Base-by-base conservation (phyloP, 352 stramenopile species). In the Saprolegnia parasitica region DNA sequence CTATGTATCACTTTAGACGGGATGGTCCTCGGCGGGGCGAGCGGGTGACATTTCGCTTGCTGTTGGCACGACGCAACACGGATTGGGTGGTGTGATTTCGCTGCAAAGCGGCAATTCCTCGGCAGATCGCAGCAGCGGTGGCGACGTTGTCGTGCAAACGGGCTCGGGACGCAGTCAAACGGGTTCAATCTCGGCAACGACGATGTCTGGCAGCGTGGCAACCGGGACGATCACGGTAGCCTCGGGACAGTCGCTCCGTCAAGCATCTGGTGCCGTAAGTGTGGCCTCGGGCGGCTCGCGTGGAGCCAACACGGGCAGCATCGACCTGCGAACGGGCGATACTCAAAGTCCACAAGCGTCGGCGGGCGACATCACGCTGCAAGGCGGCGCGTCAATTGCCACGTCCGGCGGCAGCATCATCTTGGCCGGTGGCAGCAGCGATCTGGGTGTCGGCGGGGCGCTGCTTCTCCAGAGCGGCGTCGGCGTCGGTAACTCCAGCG, bases 181-280 rank as follows among this genome's bases (percentile, higher is more conserved):
- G 21, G 74, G 74, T 64, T 46, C 71, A 55, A 65, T 79, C 20
- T 74, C 65, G 55, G 71, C 77, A 15, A 70, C 68, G 0, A 76
- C 74, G 37, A 55, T 40, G 15, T 56, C 54, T 50, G 61, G 66
- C 54, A 56, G 68, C 9, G 75, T 73, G 56, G 32, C 23, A n/a
- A 29, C 47, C 2, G 47, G 47, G 24, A 55, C n/a, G n/a, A 55
- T 55, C 24, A 55, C n/a, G n/a, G 5, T 55, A 29, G 24, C n/a
- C n/a, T 55, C 47, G n/a, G 47, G 47, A 29, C 47, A 29, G 47
- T 55, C 47, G n/a, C 24, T 29, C 5, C 47, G 47, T 55, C n/a
- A 29, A 29, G n/a, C n/a, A 29, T 55, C 47, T 55, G 47, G 47
- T 29, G 47, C 47, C n/a, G n/a, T 55, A 23, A 29, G n/a, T 29